Evolutionary conservation across 2,329 filamentous ascomycete genomes (phyloP).

Genomic region (Claviceps capensis): DNA sequence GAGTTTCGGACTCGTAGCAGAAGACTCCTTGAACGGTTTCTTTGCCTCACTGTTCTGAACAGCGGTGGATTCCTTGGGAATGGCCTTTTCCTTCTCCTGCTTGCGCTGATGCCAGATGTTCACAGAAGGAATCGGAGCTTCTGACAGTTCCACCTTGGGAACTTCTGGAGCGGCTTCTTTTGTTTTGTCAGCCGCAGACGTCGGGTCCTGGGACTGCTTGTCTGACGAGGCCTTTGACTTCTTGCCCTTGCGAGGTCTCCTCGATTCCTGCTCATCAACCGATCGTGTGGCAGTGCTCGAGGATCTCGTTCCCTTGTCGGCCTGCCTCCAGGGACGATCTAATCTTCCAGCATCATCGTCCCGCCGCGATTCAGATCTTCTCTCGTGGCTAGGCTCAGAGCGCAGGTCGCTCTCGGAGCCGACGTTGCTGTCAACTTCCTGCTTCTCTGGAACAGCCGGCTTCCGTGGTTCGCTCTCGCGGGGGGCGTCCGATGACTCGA

Average conservation of each 20-base stretch:
- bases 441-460: slow-evolving; percentile 16
- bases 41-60: slow-evolving; percentile 30
- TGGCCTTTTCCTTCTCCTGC: slow-evolving; percentile 46
- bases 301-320: slow-evolving; percentile 39
- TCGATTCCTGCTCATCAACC: slow-evolving; percentile 43
- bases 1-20: slow-evolving; percentile 4
- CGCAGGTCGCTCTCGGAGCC: slow-evolving; percentile 24
- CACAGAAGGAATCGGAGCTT: slow-evolving; percentile 69
- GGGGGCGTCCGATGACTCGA: slow-evolving; percentile 13
- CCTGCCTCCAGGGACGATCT: slow-evolving; percentile 27
- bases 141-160: slow-evolving; percentile 54
- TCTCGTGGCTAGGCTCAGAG: slow-evolving; percentile 21
- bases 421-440: slow-evolving; percentile 19
- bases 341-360: slow-evolving; percentile 25
- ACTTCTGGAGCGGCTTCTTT: slow-evolving; percentile 29
- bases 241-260: slow-evolving; percentile 44
- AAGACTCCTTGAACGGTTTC: slow-evolving; percentile 13
- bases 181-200: slow-evolving; percentile 42
- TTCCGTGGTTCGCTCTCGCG: slow-evolving; percentile 12
- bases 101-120: slow-evolving; percentile 80
- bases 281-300: slow-evolving; percentile 51
- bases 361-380: slow-evolving; percentile 19
- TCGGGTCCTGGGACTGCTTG: slow-evolving; percentile 33
- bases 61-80: slow-evolving; percentile 18
- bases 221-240: slow-evolving; percentile 35